phyloP scores from a whole-genome alignment of 2,329 filamentous ascomycete species.

The Aspergillus uvarum region DNA sequence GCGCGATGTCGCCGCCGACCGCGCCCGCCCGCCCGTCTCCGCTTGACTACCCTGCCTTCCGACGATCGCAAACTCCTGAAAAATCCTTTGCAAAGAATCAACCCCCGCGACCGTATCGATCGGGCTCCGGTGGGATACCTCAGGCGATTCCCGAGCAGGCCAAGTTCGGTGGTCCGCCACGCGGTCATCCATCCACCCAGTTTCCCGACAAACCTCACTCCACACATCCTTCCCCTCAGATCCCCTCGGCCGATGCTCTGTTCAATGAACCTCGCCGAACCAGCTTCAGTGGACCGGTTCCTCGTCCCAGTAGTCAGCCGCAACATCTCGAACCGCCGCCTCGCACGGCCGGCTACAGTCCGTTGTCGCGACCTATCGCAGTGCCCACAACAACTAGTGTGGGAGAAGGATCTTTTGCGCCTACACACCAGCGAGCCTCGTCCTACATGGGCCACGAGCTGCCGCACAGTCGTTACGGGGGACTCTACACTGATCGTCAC shows the following conservation, averaged over 20 bases:
- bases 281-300: conserved; percentile 45
- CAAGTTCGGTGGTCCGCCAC: conserved; percentile 34
- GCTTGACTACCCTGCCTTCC: conserved; percentile 62
- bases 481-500: conserved; percentile 37
- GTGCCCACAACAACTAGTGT: conserved; percentile 14
- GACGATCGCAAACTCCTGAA: conserved; percentile 73
- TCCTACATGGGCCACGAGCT: conserved; percentile 34
- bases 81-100: conserved; percentile 56
- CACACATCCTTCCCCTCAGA: conserved; percentile 36
- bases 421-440: conserved; percentile 25
- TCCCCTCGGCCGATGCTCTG: conserved; percentile 34
- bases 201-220: conserved; percentile 38
- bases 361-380: conserved; percentile 30
- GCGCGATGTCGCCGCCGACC: conserved; percentile 46
- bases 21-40: conserved; percentile 46
- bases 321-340: conserved; percentile 36
- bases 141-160: conserved; percentile 31
- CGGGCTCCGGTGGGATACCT: conserved; percentile 36
- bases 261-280: conserved; percentile 41
- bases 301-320: conserved; percentile 45
- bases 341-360: conserved; percentile 38
- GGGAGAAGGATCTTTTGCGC: conserved; percentile 25
- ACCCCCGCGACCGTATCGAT: conserved; percentile 36
- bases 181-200: conserved; percentile 30
- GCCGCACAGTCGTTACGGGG: conserved; percentile 33